These are phyloP conservation scores for Claviceps maximensis DNA, from an alignment of 2,329 filamentous ascomycete species.

Conservation along the genomic window DNA sequence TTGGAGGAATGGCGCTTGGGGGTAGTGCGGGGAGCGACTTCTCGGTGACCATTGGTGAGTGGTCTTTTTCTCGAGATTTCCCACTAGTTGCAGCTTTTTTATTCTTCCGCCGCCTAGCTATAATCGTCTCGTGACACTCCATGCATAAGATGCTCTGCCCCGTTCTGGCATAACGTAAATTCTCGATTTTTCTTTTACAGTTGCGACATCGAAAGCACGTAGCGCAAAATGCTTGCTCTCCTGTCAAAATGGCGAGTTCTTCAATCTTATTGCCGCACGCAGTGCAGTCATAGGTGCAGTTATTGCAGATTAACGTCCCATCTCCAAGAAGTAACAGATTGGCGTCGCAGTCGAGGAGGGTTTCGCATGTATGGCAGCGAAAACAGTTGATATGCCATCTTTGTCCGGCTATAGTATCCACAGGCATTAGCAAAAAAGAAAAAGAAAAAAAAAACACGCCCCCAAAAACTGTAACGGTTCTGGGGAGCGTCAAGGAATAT, in stretches of 20 bases:
- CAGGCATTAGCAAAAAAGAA: conserved; percentile 10
- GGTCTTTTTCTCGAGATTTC: conserved; percentile 50
- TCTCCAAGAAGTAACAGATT: conserved; percentile 95
- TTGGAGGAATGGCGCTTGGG: conserved; percentile 53
- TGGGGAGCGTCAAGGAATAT: neutral
- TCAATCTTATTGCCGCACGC: conserved; percentile 97
- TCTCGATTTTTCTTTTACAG: conserved; percentile 98
- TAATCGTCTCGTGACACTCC: conserved; percentile 93
- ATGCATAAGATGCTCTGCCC: conserved; percentile 99
- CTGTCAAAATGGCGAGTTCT: conserved; percentile 90
- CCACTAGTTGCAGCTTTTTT: conserved; percentile 51
- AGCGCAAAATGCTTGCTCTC: conserved; percentile 94
- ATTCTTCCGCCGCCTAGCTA: conserved; percentile 83
- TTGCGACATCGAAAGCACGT: conserved; percentile 96
- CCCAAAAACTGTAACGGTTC: too few relatives aligned
- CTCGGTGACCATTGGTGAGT: conserved; percentile 60
- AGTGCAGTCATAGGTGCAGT: conserved; percentile 97
- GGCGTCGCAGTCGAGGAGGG: conserved; percentile 92
- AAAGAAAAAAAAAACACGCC: neutral
- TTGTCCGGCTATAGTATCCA: conserved; percentile 56
- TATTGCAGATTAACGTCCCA: conserved; percentile 96
- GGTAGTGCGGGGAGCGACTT: conserved; percentile 89
- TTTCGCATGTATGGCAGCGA: conserved; percentile 89
- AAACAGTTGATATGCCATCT: conserved; percentile 99
- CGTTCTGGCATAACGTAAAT: conserved; percentile 90